Evolutionary conservation across 2,329 filamentous ascomycete species (phyloP), one percentile per base, ranked within the genome.

Genomic region (Aureobasidium melanogenum): DNA sequence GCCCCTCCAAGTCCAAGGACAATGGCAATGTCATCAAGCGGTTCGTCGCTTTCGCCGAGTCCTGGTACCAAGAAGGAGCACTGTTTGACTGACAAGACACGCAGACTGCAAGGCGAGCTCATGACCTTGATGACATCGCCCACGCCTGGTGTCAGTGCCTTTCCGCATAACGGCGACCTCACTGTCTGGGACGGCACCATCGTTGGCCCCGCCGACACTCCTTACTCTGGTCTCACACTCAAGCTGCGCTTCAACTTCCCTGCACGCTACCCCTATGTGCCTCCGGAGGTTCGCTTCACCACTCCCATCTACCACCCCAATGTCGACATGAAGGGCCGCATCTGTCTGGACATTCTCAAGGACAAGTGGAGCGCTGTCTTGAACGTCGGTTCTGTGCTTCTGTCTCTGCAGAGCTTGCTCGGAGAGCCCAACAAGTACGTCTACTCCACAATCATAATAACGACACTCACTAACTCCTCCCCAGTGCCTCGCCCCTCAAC

Each of bases 231-330:
- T 66, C 84, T 97, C 59, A 89, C 85, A 51, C 88, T 99, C 78
- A 97, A 97, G 80, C 88, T 99, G 67, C 88, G 86, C 67, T 93
- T 99, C 73, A 82, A 85, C 51, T 99, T 97, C 76, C 91, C 93
- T 9, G 80, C 84, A 69, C 96, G 93, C 78, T 99, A 99, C 73
- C 94, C 94, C 10, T 97, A 97, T 74, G 84, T 87, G 1, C 85
- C 94, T 24, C 94, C 94, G 0, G 91, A 88, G 2, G 94, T 99
- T 19, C 83, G 96, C 63, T 99, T 97, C 85, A 96, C 92, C 80
- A 99, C 95, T 7, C 94, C 94, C 39, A 97, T 99, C 77, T 99
- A 97, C 81, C 94, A 99, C 76, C 94, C 94, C 59, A 99, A 99
- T 70, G 90, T 99, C 68, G 94, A 99, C 78, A 97, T 99, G 79